Evolutionary conservation across 768 basidiomycete species (phyloP).

Genomic region (Mycena rebaudengoi): DNA sequence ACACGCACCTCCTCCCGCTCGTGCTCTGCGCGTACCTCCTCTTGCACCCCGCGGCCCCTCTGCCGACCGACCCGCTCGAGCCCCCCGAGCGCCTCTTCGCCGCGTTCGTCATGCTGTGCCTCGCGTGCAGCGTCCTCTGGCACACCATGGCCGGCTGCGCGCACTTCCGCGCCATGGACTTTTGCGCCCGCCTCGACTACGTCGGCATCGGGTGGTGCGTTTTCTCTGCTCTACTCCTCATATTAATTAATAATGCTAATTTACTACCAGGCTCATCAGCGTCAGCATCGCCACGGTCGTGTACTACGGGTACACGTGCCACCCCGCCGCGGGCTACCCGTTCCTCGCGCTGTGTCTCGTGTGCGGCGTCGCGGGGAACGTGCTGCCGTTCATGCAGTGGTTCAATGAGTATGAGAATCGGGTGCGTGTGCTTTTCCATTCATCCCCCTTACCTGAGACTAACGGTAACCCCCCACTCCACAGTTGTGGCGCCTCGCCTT

Average conservation of each 20-base stretch:
- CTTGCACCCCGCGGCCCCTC: conserved; percentile 20
- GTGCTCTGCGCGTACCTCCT: conserved; percentile 59
- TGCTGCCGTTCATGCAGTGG: conserved; percentile 89
- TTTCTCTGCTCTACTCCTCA: neutral
- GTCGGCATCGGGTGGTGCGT: conserved; percentile 69
- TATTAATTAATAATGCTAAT: too few relatives aligned
- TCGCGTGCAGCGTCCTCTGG: conserved; percentile 68
- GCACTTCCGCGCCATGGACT: conserved; percentile 60
- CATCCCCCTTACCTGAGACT: neutral
- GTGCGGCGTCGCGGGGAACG: conserved; percentile 78
- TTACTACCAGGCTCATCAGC: conserved; percentile 32
- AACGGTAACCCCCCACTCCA: conserved; percentile 19
- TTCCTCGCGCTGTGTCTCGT: conserved; percentile 77
- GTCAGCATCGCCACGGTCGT: conserved; percentile 22
- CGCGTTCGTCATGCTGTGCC: conserved; percentile 63
- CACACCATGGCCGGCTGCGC: conserved; percentile 66
- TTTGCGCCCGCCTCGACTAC: conserved; percentile 73
- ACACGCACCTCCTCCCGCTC: conserved; percentile 89
- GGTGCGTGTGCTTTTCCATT: conserved; percentile 51
- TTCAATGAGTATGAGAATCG: conserved; percentile 84
- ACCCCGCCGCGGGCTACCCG: conserved; percentile 49
- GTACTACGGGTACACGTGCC: conserved; percentile 24
- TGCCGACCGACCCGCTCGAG: conserved; percentile 46
- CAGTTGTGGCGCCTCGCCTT: conserved; percentile 81
- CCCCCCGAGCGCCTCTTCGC: conserved; percentile 61